Evolutionary conservation across 1,284 basidiomycete genomes (phyloP), one percentile per base, ranked within the genome.

Genomic region (Earliella scabrosa): DNA sequence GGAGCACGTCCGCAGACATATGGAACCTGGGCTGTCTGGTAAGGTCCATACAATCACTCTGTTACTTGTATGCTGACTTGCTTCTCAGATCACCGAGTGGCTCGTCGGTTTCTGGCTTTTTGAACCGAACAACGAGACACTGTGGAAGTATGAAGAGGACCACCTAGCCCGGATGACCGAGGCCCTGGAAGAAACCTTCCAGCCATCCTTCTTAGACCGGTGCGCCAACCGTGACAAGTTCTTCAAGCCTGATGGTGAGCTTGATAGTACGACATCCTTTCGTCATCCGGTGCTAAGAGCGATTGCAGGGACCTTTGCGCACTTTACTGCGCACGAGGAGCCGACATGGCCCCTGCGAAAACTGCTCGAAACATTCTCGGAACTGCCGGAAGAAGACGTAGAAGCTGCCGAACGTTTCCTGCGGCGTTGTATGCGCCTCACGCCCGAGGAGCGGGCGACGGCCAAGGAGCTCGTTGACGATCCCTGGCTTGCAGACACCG

Each of bases 11-110:
- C 1, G 69, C 65, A 16, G 75, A 76, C 61, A 73, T 76, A 23
- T 76, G 74, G 74, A 71, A 66, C 49, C 58, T 76, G 21, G 74
- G 73, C 29, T 74, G 71, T 59, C 52, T 75, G 49, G 73, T 72
- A 54, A 49, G 55, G 31, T n/a, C n/a, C n/a, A 36, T 34, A 8
- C 46, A 36, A 10, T 24, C 43, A 20, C 23, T 21, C 16, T 44
- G 29, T 18, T 21, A 20, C 27, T 21, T 44, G 14, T 8, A 24
- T 34, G 21, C 26, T 38, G 38, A 31, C 29, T 7, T 31, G 29
- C 29, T 31, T 31, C 13, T 41, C n/a, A 45, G 27, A 35, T 55
- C 18, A 46, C 47, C 31, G 59, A 61, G 36, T 45, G 54, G 23
- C 49, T 61, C 16, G 45, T 50, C 27, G 59, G 59, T 11, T 50